Conservation (phyloP, 805 yeast genomes). For the Ogataea glucozyma region DNA sequence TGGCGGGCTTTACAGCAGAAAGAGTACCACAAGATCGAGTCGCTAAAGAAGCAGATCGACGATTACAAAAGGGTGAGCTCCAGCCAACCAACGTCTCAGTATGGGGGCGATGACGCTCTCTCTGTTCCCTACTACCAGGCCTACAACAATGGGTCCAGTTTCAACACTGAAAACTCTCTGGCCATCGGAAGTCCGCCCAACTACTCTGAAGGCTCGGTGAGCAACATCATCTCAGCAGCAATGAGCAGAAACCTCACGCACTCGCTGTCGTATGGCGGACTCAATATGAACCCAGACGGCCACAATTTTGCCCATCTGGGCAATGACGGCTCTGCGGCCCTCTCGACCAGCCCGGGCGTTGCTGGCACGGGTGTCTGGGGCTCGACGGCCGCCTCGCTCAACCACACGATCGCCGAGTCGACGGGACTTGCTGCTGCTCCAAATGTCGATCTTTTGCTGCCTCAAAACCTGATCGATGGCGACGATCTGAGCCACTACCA, state of each 20-base stretch:
- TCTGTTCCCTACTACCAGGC: neutral
- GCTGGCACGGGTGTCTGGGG: conserved; percentile 15
- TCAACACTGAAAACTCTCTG: conserved; percentile 16
- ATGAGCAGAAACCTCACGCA: conserved; percentile 30
- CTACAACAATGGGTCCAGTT: conserved; percentile 4
- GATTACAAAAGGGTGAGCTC: conserved; percentile 13
- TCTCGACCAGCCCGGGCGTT: conserved; percentile 17
- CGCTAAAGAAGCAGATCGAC: conserved; percentile 27
- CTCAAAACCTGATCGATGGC: conserved; percentile 34
- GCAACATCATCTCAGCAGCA: conserved; percentile 22
- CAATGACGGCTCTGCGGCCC: conserved; percentile 8
- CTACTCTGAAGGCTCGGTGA: conserved; percentile 20
- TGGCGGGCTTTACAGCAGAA: conserved; percentile 43
- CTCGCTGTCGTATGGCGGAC: conserved; percentile 10
- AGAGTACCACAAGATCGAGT: conserved; percentile 35
- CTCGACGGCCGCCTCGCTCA: conserved; percentile 11
- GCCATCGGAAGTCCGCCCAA: conserved; percentile 20
- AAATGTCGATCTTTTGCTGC: conserved; percentile 29
- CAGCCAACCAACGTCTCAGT: neutral
- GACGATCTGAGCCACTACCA: conserved; percentile 19
- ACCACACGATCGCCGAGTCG: conserved; percentile 9
- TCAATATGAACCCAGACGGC: conserved; percentile 20
- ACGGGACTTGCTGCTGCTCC: conserved; percentile 10
- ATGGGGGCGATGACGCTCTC: conserved; percentile 6
- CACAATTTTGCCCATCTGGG: conserved; percentile 15